phyloP scores from a whole-genome alignment of 129 eudicot genomes.

The Dittrichia graveolens region DNA sequence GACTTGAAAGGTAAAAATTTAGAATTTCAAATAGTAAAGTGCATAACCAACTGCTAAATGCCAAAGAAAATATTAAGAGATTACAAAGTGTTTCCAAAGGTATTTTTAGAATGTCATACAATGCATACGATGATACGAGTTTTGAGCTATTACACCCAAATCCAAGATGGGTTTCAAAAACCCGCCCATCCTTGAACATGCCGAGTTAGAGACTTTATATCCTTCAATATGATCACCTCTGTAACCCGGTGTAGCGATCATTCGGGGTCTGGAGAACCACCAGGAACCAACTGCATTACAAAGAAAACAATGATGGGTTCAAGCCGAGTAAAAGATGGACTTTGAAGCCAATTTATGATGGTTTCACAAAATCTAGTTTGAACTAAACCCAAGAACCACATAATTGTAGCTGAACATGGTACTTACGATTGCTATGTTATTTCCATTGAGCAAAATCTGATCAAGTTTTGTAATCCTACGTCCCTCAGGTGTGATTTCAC shows the following conservation, averaged over 20 bases:
- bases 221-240: constrained; percentile 8
- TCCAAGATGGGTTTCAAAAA: constrained; percentile 38
- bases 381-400: constrained; percentile 3
- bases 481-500: constrained; percentile 91
- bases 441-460: constrained; percentile 86
- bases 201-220: constrained; percentile 1
- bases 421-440: constrained; percentile 92
- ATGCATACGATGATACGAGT: background rate
- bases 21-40: background rate
- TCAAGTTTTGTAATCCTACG: constrained; percentile 84
- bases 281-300: constrained; percentile 63
- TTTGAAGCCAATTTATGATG: background rate
- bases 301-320: background rate
- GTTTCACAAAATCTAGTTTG: background rate
- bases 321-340: background rate
- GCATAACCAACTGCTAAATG: background rate
- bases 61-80: constrained; percentile 17
- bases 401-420: background rate
- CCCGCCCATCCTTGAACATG: constrained; percentile 31
- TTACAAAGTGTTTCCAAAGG: constrained; percentile 19
- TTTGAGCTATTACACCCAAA: constrained; percentile 19
- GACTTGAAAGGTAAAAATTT: too few relatives aligned
- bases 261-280: constrained; percentile 74
- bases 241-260: constrained; percentile 31
- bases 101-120: constrained; percentile 18